A percentile compares a stretch with the other conserved stretches of the same genome.
Evolutionary conservation across 306 rosid species (phyloP).

Genomic region (Oemleria cerasiformis): DNA sequence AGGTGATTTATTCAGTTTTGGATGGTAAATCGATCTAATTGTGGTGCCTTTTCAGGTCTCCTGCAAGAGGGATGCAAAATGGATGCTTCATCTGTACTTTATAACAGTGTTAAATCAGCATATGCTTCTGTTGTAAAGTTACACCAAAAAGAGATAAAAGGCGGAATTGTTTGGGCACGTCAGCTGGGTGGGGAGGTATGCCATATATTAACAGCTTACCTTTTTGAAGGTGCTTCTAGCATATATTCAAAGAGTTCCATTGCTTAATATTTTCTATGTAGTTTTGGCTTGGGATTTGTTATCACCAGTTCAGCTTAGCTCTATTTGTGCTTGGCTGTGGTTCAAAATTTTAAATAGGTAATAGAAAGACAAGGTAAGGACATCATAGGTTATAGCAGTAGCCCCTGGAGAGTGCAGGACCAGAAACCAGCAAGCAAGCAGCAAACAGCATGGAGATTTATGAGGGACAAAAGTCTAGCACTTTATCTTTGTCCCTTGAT

Average conservation of each 20-base stretch:
- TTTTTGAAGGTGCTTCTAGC: slow-evolving; percentile 1
- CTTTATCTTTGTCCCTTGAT: neutral
- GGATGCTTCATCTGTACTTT: slow-evolving; percentile 89
- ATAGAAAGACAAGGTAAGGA: neutral
- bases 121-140: slow-evolving; percentile 67
- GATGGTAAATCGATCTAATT: slow-evolving; percentile 10
- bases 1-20: slow-evolving; percentile 12
- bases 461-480: neutral
- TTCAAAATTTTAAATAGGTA: neutral
- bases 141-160: slow-evolving; percentile 70
- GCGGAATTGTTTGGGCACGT: slow-evolving; percentile 83
- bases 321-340: neutral
- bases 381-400: neutral
- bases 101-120: slow-evolving; percentile 87
- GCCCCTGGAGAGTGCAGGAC: neutral
- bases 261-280: neutral
- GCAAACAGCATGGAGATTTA: neutral
- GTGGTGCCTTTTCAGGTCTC: slow-evolving; percentile 55
- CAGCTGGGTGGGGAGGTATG: slow-evolving; percentile 97
- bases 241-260: neutral
- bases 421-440: neutral
- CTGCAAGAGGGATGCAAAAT: slow-evolving; percentile 81
- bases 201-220: neutral
- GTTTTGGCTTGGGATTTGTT: neutral
- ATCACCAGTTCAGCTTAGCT: neutral